A percentile compares a stretch with the other conserved stretches of the same genome.
Conservation (phyloP, 139 green algal species). For the Desmodesmus armatus region DNA sequence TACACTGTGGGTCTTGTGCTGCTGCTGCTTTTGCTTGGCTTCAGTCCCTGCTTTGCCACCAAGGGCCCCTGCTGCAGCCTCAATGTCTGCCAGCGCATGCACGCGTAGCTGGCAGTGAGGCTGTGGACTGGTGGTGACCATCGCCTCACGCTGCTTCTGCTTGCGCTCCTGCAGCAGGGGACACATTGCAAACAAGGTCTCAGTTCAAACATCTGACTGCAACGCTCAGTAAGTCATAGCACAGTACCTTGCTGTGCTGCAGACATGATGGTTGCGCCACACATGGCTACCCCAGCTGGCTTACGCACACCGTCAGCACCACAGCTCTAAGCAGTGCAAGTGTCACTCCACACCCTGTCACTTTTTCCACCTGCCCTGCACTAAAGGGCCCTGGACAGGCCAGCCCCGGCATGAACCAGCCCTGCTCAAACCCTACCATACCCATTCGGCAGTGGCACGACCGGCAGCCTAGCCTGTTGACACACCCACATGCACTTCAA, state of each 20-base stretch:
- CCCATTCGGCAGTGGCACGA: too few species aligned
- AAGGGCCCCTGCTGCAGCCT: not conserved
- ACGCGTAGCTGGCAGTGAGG: conserved; percentile 39
- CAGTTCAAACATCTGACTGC: not conserved
- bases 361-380: too few species aligned
- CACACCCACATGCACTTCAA: not conserved
- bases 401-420: too few species aligned
- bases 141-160: conserved; percentile 15
- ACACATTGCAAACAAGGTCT: not conserved
- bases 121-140: conserved; percentile 27
- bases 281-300: not conserved
- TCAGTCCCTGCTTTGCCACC: not conserved
- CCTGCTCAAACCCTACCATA: too few species aligned
- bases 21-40: too few species aligned
- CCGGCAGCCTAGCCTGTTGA: too few species aligned
- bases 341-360: too few species aligned
- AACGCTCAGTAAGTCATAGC: not conserved
- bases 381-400: too few species aligned
- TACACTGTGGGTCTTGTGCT: too few species aligned
- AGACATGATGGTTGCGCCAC: not conserved
- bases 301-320: not conserved
- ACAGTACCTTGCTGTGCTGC: not conserved
- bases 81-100: conserved; percentile 18
- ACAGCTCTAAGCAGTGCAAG: not conserved
- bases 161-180: conserved; percentile 21